phyloP scores from a whole-genome alignment of 2,329 filamentous ascomycete species.

The Epichloe festucae region DNA sequence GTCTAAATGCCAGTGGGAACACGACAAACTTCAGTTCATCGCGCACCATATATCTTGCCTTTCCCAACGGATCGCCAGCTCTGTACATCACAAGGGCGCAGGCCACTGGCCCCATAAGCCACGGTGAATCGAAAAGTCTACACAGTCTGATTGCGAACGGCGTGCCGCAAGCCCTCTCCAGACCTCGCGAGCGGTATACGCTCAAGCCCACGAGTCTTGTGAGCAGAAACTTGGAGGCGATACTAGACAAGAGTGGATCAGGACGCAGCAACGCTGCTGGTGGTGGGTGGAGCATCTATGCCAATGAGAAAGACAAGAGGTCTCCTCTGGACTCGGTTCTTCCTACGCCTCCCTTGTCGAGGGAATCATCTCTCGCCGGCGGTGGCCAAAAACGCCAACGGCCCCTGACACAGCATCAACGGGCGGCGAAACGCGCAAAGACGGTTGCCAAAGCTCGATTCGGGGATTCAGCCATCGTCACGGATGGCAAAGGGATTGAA shows the following conservation, averaged over 20 bases:
- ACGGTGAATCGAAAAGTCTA: constrained; percentile 47
- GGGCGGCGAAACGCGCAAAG: constrained; percentile 42
- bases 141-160: constrained; percentile 62
- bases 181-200: constrained; percentile 57
- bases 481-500: constrained; percentile 50
- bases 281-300: constrained; percentile 71
- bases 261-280: constrained; percentile 58
- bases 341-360: constrained; percentile 33
- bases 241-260: constrained; percentile 56
- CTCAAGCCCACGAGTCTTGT: constrained; percentile 55
- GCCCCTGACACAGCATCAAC: constrained; percentile 16
- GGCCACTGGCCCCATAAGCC: constrained; percentile 25
- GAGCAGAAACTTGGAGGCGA: constrained; percentile 56
- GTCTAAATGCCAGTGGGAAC: constrained; percentile 16
- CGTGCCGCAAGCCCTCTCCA: constrained; percentile 70
- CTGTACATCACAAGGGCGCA: constrained; percentile 52
- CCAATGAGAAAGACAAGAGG: constrained; percentile 43
- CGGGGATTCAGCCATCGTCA: constrained; percentile 42
- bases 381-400: constrained; percentile 16
- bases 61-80: constrained; percentile 67
- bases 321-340: constrained; percentile 42
- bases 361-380: constrained; percentile 16
- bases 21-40: constrained; percentile 46
- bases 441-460: constrained; percentile 57
- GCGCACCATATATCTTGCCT: constrained; percentile 65